Evolutionary conservation across 805 yeast genomes (phyloP), one percentile per base, ranked within the genome.

Genomic region (Kodamaea lidongshanica): DNA sequence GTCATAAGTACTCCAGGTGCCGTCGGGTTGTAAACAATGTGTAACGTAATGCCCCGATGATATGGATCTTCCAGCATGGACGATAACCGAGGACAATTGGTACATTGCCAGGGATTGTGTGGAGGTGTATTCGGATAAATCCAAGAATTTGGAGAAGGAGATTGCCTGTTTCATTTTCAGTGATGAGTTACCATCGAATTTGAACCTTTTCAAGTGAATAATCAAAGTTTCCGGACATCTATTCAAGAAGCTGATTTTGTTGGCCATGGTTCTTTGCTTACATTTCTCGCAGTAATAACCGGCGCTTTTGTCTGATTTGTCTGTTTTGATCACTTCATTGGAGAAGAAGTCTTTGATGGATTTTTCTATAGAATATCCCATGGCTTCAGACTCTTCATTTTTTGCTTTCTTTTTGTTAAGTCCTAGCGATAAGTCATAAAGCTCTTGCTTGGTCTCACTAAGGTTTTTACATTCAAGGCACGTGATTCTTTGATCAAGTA

Each of bases 41-140:
- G 95, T 83, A 36, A 87, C 74, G 49, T 92, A 92, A 56, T 92
- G 98, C 3, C 98, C 98, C 3, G 92, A 78, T 25, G 87, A 77
- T 9, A 88, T 78, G 2, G 95, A 82, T 40, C 97, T 68, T 23
- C 98, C 98, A 46, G 85, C 95, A 50, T 92, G 98, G 4, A 87
- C 89, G 37, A 89, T 83, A 11, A 89, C 95, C 13, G 88, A 76
- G 11, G 75, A 67, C 41, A 92, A 67, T 50, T 78, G 80, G 57
- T 92, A 92, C 32, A 44, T 46, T 5, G 72, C 68, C 17, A 72
- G 70, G 10, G 34, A 23, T 10, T 42, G 37, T 7, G 39, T 39
- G 10, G 28, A 35, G 30, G 59, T 44, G 53, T 69, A 89, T 34
- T 73, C 70, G 1, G 86, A 63, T 38, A 89, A 56, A 48, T 88